phyloP scores from a whole-genome alignment of 768 basidiomycete species.

The Auricularia sp. region DNA sequence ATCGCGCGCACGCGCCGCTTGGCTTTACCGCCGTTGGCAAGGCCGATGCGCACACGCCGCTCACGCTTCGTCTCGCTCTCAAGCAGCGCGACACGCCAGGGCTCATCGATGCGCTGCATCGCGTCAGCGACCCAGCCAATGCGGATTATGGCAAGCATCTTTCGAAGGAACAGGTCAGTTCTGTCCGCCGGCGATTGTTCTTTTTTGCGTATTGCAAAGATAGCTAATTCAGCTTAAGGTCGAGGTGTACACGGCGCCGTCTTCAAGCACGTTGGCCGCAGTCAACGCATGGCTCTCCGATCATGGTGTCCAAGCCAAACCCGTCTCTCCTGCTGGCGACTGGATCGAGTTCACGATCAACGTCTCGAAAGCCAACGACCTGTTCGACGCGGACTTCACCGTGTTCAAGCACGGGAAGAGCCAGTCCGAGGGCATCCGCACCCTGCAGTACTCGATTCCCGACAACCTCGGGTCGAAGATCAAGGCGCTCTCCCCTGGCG shows the following conservation, averaged over 20 bases:
- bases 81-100: not conserved
- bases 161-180: not conserved
- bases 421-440: constrained; percentile 22
- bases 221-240: constrained; percentile 2
- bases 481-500: constrained; percentile 11
- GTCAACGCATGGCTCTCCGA: constrained; percentile 7
- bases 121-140: not conserved
- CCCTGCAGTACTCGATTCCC: constrained; percentile 28
- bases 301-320: not conserved
- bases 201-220: not conserved
- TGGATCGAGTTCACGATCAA: constrained; percentile 25
- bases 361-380: constrained; percentile 24
- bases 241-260: constrained; percentile 5
- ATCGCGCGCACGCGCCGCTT: not conserved
- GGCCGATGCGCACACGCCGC: not conserved
- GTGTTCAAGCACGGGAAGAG: constrained; percentile 22
- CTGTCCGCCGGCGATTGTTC: not conserved
- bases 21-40: not conserved
- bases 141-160: not conserved
- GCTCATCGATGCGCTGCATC: not conserved
- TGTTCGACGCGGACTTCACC: constrained; percentile 26
- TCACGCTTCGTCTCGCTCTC: not conserved
- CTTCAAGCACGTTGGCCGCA: not conserved
- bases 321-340: constrained; percentile 16
- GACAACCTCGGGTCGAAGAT: constrained; percentile 20